Evolutionary conservation across 2,329 filamentous ascomycete genomes (phyloP).

Genomic region (Aureobasidium sp.): DNA sequence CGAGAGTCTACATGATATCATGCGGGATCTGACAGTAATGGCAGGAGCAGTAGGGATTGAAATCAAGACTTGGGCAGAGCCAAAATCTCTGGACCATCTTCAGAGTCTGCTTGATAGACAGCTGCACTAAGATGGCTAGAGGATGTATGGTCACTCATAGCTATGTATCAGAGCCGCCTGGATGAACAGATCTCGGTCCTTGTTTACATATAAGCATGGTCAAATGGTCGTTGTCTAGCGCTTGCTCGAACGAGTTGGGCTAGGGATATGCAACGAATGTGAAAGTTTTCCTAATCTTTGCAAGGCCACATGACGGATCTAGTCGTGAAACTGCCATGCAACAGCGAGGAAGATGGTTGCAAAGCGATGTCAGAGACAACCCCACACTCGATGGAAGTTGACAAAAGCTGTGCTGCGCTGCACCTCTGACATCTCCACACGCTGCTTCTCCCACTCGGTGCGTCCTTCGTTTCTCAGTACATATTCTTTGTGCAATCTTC

Average conservation of each 20-base stretch:
- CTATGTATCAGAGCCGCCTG: background rate
- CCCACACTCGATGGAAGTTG: background rate
- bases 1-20: too few species aligned
- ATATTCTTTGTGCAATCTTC: slow-evolving; percentile 7
- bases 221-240: background rate
- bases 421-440: background rate
- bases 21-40: too few species aligned
- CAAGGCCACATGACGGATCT: background rate
- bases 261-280: too few species aligned
- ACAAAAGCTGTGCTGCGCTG: background rate
- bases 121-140: background rate
- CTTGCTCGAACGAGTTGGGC: too few species aligned
- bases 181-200: background rate
- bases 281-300: background rate
- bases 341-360: background rate
- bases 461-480: background rate
- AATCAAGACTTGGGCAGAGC: too few species aligned
- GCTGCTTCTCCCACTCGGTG: background rate
- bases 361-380: background rate
- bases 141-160: background rate
- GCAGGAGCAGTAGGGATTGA: too few species aligned
- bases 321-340: background rate
- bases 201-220: background rate
- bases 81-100: too few species aligned
- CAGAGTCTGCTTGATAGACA: too few species aligned